Base-by-base conservation (phyloP, 495 filamentous ascomycete genomes). In the Penicillium bialowiezense region DNA sequence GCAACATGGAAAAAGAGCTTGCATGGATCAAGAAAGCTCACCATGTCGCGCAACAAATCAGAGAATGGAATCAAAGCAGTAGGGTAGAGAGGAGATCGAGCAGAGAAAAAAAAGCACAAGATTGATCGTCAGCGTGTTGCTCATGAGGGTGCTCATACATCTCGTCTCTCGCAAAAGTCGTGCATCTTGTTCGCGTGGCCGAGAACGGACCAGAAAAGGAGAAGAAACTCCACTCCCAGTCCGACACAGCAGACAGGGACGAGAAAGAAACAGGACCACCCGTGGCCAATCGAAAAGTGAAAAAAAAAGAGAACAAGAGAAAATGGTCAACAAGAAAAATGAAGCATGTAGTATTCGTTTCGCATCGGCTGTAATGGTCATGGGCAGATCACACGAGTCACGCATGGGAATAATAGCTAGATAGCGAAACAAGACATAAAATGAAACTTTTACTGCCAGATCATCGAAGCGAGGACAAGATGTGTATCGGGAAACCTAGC, bases 361-460 rank as follows among this genome's bases (percentile, higher is more conserved):
- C 64, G 62, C 60, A 64, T 65, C 66, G 58, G 68, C 68, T 64
- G 58, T 67, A 63, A 65, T 62, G 60, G 63, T 72, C 65, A 68
- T 65, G 55, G 60, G 61, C 63, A 67, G 59, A 68, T 67, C 59
- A 67, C 60, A 56, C 55, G 57, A 62, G 57, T 69, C 62, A 63
- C 63, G 60, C 56, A 64, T 62, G 65, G 55, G 65, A 67, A 70
- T 67, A 67, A 59, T 57, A 70, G 61, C 58, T 67, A 55, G 58
- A 60, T 64, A 66, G 61, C 56, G 54, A 63, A 62, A 55, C 39
- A 48, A 44, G 51, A 51, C 51, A 60, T 44, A 37, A 56, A 45
- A 64, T 44, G 54, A 52, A 71, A 74, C 71, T 74, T 74, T 74
- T 74, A 70, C 57, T 67, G 68, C 60, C 67, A 59, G 60, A 67